Base-by-base conservation (phyloP, 352 stramenopile species). In the Phytophthora pluvialis region DNA sequence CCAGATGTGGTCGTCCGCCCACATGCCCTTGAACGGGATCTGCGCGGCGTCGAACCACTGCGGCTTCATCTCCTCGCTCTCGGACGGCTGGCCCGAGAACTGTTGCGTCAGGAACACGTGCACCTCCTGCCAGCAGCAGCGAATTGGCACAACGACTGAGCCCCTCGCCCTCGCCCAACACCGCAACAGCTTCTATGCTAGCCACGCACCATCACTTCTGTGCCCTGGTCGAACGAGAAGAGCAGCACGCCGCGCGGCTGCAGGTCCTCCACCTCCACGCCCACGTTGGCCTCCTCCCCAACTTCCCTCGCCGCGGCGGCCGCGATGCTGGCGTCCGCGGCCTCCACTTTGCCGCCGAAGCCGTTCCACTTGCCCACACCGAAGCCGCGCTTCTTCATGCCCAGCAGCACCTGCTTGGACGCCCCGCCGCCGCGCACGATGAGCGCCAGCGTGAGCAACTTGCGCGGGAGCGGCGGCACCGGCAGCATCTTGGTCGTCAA, bases 361-460 rank as follows among this genome's bases (percentile, higher is more conserved):
- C 91, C 89, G 60, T 97, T 97, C 88, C 88, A 97, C 61, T 97
- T 97, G 52, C 89, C 90, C 43, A 72, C 32, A 13, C 91, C 91
- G 51, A 97, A 96, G 33, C 91, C 91, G 35, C 90, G 83, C 65
- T 97, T 97, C 70, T 98, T 98, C 69, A 95, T 72, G 3, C 91
- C 91, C 16, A 96, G 71, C 29, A 96, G 71, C 31, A 95, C 74
- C 45, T 92, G 57, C 26, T 39, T 26, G 10, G 45, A 43, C 3
- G 36, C 46, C 26, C 40, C 40, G 32, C 48, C 47, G 57, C 79
- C 59, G 31, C 77, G 75, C 51, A 83, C 63, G 36, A 89, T 54
- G 63, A 89, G 74, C 38, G 71, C 77, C 32, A 89, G 68, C 46
- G 80, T 89, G 25, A 87, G 52, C 45, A 85, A 32, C 62, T 87